These are phyloP conservation scores for Populus ilicifolia DNA, from an alignment of 345 rosid genomes.

Conservation along the genomic window DNA sequence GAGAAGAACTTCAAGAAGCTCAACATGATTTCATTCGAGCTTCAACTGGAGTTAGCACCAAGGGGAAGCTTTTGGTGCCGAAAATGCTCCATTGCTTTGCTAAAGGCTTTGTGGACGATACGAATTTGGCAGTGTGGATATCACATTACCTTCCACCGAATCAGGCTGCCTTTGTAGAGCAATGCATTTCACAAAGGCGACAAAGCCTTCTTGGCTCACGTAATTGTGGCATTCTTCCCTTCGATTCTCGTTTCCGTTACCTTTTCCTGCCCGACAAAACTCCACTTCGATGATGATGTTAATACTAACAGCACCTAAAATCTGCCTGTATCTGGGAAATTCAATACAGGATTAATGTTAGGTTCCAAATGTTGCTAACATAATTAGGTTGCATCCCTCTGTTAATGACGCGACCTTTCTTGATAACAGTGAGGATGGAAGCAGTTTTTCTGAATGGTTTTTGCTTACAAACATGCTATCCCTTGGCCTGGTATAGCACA, in stretches of 20 bases:
- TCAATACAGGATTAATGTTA: neutral
- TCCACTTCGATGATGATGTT: slow-evolving; percentile 17
- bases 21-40: slow-evolving; percentile 75
- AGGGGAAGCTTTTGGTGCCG: slow-evolving; percentile 79
- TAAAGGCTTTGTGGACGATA: slow-evolving; percentile 64
- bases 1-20: slow-evolving; percentile 76
- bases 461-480: neutral
- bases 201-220: slow-evolving; percentile 65
- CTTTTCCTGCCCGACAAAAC: slow-evolving; percentile 54
- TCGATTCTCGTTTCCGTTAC: slow-evolving; percentile 80
- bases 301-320: neutral
- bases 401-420: too few species aligned
- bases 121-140: slow-evolving; percentile 74
- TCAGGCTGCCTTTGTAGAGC: slow-evolving; percentile 76
- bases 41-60: slow-evolving; percentile 75
- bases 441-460: neutral
- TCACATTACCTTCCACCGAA: slow-evolving; percentile 70
- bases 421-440: neutral
- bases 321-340: neutral
- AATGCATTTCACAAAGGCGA: slow-evolving; percentile 65
- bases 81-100: slow-evolving; percentile 78
- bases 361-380: neutral
- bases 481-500: neutral
- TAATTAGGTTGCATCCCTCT: too few species aligned
- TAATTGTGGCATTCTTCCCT: slow-evolving; percentile 70